These are phyloP conservation scores for Raffaelea arxii DNA, from an alignment of 2,329 filamentous ascomycete genomes.

Conservation along the genomic window DNA sequence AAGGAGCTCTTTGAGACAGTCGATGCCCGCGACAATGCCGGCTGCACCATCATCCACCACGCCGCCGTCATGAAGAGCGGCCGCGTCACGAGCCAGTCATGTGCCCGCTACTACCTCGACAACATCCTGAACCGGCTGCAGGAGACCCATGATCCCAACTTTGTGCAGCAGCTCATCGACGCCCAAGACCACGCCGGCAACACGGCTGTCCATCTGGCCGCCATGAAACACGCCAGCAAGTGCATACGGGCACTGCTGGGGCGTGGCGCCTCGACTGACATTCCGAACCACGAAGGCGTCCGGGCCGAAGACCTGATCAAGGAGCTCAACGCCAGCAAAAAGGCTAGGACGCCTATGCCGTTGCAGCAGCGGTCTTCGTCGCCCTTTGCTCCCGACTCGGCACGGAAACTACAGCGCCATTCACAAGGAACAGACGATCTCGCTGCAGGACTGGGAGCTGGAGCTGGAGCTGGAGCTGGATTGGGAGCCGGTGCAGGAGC, in stretches of 20 bases:
- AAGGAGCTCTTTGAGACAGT: constrained; percentile 77
- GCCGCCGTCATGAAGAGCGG: constrained; percentile 81
- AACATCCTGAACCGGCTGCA: constrained; percentile 79
- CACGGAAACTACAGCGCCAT: no score
- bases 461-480: no score
- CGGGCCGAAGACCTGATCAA: constrained; percentile 80
- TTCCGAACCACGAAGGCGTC: constrained; percentile 72
- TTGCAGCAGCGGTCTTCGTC: constrained; percentile 71
- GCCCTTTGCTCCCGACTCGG: constrained; percentile 54
- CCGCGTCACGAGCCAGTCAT: constrained; percentile 72
- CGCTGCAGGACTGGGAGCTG: no score
- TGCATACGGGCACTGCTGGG: constrained; percentile 72
- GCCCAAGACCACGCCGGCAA: constrained; percentile 79
- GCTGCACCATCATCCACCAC: constrained; percentile 88
- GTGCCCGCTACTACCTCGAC: constrained; percentile 88
- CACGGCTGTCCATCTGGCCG: constrained; percentile 67
- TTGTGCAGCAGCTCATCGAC: constrained; percentile 71
- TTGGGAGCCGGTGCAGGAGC: no score
- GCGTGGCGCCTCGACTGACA: constrained; percentile 73
- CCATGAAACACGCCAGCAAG: constrained; percentile 78
- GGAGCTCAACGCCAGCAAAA: constrained; percentile 58
- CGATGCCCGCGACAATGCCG: constrained; percentile 66
- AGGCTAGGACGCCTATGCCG: constrained; percentile 52
- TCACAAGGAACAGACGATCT: no score
- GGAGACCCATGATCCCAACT: constrained; percentile 64